phyloP scores from a whole-genome alignment of 805 yeast genomes.

The Candida gorgasii region DNA sequence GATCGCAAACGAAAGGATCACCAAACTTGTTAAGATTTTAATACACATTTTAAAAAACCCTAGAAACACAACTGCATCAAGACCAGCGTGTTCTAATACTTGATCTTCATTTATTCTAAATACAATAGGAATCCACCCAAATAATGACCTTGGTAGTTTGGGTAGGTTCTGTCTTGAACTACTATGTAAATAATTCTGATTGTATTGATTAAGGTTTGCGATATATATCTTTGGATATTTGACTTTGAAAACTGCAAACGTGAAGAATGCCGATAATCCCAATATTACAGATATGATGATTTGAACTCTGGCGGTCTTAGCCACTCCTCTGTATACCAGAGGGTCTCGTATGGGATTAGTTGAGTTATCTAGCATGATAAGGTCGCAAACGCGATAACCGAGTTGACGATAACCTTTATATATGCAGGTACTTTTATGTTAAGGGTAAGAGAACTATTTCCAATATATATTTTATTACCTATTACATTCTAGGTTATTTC shows the following conservation, averaged over 20 bases:
- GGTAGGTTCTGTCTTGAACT: slow-evolving; percentile 56
- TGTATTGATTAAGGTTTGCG: slow-evolving; percentile 63
- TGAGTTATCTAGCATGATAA: too few relatives aligned
- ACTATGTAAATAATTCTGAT: slow-evolving; percentile 41
- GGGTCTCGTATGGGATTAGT: slow-evolving; percentile 16
- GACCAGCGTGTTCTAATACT: slow-evolving; percentile 84
- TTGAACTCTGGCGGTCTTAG: slow-evolving; percentile 75
- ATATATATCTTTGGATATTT: slow-evolving; percentile 82
- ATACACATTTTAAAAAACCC: slow-evolving; percentile 91
- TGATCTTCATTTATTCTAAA: slow-evolving; percentile 69
- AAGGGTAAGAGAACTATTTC: too few relatives aligned
- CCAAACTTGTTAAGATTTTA: slow-evolving; percentile 60
- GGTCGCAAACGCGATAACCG: too few relatives aligned
- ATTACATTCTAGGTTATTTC: too few relatives aligned
- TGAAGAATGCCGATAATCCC: slow-evolving; percentile 66
- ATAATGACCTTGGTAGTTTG: slow-evolving; percentile 55
- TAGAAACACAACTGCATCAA: slow-evolving; percentile 90
- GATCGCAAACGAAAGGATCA: slow-evolving; percentile 67
- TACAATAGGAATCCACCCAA: slow-evolving; percentile 80
- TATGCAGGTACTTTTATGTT: too few relatives aligned
- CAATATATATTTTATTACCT: too few relatives aligned
- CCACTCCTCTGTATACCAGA: slow-evolving; percentile 20
- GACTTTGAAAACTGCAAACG: slow-evolving; percentile 70
- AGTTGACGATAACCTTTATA: too few relatives aligned
- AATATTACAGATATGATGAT: slow-evolving; percentile 64